phyloP scores from a whole-genome alignment of 495 filamentous ascomycete species.

The Penicillium herquei region DNA sequence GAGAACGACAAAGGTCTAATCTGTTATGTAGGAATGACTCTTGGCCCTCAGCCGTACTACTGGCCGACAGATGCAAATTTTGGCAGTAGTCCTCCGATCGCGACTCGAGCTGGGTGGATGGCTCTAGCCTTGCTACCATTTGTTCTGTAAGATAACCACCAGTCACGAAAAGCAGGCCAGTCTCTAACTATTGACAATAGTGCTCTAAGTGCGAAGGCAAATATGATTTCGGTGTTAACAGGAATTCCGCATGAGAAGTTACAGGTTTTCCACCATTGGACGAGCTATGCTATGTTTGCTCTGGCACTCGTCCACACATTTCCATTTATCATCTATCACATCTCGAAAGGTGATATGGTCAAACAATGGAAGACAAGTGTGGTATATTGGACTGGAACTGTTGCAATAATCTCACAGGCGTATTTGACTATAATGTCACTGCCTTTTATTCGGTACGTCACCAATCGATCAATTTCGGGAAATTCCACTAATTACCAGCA shows the following conservation, averaged over 20 bases:
- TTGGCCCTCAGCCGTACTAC: constrained; percentile 56
- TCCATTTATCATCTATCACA: constrained; percentile 47
- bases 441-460: constrained; percentile 39
- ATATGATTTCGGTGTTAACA: constrained; percentile 48
- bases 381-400: constrained; percentile 40
- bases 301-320: constrained; percentile 51
- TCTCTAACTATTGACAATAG: constrained; percentile 14
- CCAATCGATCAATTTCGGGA: neutral
- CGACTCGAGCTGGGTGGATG: constrained; percentile 53
- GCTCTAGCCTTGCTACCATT: constrained; percentile 51
- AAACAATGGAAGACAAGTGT: constrained; percentile 42
- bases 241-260: constrained; percentile 54
- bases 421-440: constrained; percentile 51
- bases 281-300: constrained; percentile 45
- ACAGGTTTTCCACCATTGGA: constrained; percentile 45
- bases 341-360: constrained; percentile 42
- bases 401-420: constrained; percentile 47
- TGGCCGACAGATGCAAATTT: constrained; percentile 53
- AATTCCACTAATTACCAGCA: constrained; percentile 9
- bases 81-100: constrained; percentile 51
- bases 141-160: constrained; percentile 38
- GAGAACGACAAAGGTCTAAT: neutral
- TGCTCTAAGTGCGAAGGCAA: constrained; percentile 32
- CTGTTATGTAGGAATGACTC: constrained; percentile 38
- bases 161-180: neutral